Evolutionary conservation across 148 eudicot species (phyloP).

Genomic region (Nepenthes gracilis): DNA sequence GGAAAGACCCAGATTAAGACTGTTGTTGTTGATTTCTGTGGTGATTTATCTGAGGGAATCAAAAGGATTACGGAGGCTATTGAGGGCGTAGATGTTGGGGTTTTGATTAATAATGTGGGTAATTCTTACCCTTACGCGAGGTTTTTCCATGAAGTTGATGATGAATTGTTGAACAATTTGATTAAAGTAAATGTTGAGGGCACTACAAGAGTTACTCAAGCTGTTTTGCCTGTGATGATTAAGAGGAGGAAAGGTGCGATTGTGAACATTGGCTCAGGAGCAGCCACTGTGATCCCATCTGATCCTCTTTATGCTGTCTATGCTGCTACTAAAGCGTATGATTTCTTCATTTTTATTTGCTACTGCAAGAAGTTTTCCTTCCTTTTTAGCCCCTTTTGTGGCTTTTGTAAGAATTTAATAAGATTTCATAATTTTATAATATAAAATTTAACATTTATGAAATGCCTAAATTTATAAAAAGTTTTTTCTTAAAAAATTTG

Average conservation of each 20-base stretch:
- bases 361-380: neutral
- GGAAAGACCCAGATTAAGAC: conserved; percentile 12
- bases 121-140: conserved; percentile 32
- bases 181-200: conserved; percentile 38
- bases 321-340: conserved; percentile 68
- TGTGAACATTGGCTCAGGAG: conserved; percentile 53
- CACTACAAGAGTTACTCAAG: conserved; percentile 33
- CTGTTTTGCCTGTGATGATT: conserved; percentile 28
- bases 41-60: conserved; percentile 25
- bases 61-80: conserved; percentile 13
- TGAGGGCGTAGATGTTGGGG: conserved; percentile 42
- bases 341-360: neutral
- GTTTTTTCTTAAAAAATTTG: too few relatives aligned
- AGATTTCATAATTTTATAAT: too few relatives aligned
- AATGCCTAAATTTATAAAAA: too few relatives aligned
- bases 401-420: too few relatives aligned
- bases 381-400: too few relatives aligned
- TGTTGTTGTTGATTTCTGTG: conserved; percentile 43
- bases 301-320: conserved; percentile 56
- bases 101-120: conserved; percentile 51
- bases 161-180: conserved; percentile 28
- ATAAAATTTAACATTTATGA: too few relatives aligned
- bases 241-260: conserved; percentile 38
- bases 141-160: conserved; percentile 48
- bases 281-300: conserved; percentile 44